Evolutionary conservation across 2,329 filamentous ascomycete genomes (phyloP), one percentile per base, ranked within the genome.

Genomic region (Colletotrichum sublineola): DNA sequence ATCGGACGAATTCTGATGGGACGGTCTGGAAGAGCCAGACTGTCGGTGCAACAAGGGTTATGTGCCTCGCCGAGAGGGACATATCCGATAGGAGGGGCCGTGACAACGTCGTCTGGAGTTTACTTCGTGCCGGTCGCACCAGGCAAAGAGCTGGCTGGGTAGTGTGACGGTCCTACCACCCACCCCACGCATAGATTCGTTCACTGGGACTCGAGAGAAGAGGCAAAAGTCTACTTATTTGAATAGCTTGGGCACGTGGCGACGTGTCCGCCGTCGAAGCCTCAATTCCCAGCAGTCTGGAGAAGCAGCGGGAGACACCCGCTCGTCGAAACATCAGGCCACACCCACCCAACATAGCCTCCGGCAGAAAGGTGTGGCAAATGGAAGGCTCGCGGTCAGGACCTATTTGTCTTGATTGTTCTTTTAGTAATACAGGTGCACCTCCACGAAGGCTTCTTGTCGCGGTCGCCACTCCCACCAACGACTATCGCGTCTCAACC

Each of bases 321-420:
- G 42, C 29, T 46, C 20, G 44, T 64, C 44, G 66, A 61, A 61
- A 70, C 61, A 73, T 70, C 66, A 62, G 66, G 29, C 66, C 70
- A 73, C 46, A 55, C 40, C 58, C 60, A 40, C 20, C 20, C 44
- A 7, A 42, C 48, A 56, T 55, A 70, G 60, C 53, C 33, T 56
- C 60, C 42, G 38, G 11, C 18, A n/a, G 15, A 65, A 20, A 20
- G 46, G 38, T 65, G 66, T 65, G 67, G 55, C 55, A 20, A 60
- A 33, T 38, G 4, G 40, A 50, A 40, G 9, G 11, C 40, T 56
- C 62, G 55, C 48, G 42, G 61, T 65, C 8, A 42, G 61, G 60
- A 64, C 60, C 18, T 12, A 33, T 14, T 15, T 73, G 61, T 73
- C 66, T 70, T 33, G 24, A 65, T 18, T 20, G 20, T 56, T 67